phyloP scores from a whole-genome alignment of 2,329 filamentous ascomycete species.

The Fusarium incarnatum region DNA sequence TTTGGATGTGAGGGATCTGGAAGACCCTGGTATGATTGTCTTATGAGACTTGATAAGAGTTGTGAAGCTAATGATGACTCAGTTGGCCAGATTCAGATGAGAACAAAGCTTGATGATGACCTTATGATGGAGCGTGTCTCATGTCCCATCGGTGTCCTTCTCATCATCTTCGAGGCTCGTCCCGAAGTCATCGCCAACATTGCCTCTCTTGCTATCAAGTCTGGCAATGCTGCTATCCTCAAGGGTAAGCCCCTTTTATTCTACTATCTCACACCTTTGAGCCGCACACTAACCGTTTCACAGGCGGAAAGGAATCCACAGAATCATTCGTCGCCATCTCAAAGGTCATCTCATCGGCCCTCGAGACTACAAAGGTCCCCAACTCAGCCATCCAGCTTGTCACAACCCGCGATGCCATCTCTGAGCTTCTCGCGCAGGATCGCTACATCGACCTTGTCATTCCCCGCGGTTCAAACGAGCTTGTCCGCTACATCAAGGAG shows the following conservation, averaged over 20 bases:
- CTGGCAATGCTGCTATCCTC: constrained; percentile 94
- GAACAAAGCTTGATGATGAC: constrained; percentile 87
- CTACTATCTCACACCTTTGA: no score
- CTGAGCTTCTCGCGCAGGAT: constrained; percentile 87
- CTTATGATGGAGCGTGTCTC: constrained; percentile 88
- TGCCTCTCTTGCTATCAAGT: constrained; percentile 94
- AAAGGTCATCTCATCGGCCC: constrained; percentile 81
- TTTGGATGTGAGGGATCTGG: constrained; percentile 83
- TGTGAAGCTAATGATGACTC: neutral
- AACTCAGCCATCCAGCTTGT: constrained; percentile 92
- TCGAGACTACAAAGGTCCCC: constrained; percentile 79
- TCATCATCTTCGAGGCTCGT: constrained; percentile 98
- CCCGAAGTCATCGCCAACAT: constrained; percentile 99
- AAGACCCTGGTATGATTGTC: constrained; percentile 77
- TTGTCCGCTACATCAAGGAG: constrained; percentile 89
- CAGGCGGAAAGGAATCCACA: constrained; percentile 93
- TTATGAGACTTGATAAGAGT: neutral
- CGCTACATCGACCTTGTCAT: constrained; percentile 94
- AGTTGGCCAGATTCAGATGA: constrained; percentile 87
- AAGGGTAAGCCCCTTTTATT: constrained; percentile 72
- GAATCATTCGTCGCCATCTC: constrained; percentile 96
- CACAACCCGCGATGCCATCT: constrained; percentile 89
- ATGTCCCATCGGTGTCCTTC: constrained; percentile 94
- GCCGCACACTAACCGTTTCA: neutral
- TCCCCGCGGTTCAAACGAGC: constrained; percentile 88